Conservation (phyloP, 75 land plant species). For the Pinus tabuliformis region DNA sequence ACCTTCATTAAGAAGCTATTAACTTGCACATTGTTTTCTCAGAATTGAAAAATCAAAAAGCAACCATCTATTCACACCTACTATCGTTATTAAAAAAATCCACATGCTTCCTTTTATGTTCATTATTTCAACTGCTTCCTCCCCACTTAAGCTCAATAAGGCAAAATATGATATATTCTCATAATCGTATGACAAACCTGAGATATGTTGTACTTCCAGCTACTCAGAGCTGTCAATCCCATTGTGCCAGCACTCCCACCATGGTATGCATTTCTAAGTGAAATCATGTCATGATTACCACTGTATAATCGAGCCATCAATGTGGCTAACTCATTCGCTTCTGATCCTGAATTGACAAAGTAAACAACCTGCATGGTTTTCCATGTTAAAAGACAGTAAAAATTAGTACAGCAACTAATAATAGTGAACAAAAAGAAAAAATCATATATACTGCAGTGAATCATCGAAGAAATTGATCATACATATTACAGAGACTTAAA, state of each 20-base stretch:
- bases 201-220: constrained; percentile 91
- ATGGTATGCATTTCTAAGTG: constrained; percentile 94
- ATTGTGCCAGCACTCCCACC: constrained; percentile 89
- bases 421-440: neutral
- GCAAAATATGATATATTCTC: neutral
- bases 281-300: constrained; percentile 75
- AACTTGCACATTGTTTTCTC: neutral
- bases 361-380: constrained; percentile 78
- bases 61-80: neutral
- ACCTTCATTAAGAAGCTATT: neutral
- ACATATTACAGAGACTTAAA: neutral
- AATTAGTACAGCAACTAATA: neutral
- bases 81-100: neutral
- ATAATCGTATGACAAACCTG: constrained; percentile 50
- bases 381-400: neutral
- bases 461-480: neutral
- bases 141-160: neutral
- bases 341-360: constrained; percentile 96
- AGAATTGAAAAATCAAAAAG: neutral
- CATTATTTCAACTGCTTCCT: neutral
- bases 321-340: constrained; percentile 97
- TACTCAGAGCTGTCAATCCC: constrained; percentile 85
- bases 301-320: constrained; percentile 92
- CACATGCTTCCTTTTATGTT: neutral
- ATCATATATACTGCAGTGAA: neutral